These are phyloP conservation scores for Berkeleyomyces rouxiae DNA, from an alignment of 2,329 filamentous ascomycete species.

Conservation along the genomic window DNA sequence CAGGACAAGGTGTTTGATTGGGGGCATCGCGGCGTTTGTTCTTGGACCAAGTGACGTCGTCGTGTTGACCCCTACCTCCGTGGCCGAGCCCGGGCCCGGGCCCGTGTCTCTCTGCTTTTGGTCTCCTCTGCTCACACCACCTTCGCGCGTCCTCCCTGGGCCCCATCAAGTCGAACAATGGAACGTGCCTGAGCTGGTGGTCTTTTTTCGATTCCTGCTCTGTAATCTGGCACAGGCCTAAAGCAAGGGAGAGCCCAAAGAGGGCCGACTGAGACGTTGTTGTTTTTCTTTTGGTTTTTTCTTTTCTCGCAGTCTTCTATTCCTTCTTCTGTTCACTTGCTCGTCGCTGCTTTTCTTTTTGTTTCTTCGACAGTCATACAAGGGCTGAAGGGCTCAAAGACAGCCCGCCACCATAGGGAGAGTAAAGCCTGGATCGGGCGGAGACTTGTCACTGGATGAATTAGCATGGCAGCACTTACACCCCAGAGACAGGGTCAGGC, in stretches of 20 bases:
- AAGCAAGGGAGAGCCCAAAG: not conserved
- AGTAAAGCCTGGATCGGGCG: not conserved
- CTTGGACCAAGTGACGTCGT: too few species aligned
- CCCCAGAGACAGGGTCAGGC: too few species aligned
- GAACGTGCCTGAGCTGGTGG: not conserved
- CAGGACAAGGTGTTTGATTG: not conserved
- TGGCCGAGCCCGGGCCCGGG: too few species aligned
- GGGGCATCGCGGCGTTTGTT: too few species aligned
- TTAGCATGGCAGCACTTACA: too few species aligned
- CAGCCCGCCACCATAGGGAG: not conserved
- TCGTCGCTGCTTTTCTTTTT: not conserved
- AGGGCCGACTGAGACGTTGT: not conserved
- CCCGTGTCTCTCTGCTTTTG: not conserved
- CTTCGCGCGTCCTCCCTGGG: not conserved
- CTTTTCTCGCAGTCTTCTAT: not conserved
- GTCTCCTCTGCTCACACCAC: not conserved
- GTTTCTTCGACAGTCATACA: not conserved
- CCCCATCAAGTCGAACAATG: not conserved
- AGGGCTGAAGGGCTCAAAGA: not conserved
- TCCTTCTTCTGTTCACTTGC: not conserved
- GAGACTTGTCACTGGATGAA: not conserved
- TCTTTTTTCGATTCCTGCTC: not conserved
- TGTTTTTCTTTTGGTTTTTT: not conserved
- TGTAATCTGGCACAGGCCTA: not conserved
- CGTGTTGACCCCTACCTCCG: too few species aligned